phyloP scores from a whole-genome alignment of 805 yeast genomes.

The Candida palmyrensis region DNA sequence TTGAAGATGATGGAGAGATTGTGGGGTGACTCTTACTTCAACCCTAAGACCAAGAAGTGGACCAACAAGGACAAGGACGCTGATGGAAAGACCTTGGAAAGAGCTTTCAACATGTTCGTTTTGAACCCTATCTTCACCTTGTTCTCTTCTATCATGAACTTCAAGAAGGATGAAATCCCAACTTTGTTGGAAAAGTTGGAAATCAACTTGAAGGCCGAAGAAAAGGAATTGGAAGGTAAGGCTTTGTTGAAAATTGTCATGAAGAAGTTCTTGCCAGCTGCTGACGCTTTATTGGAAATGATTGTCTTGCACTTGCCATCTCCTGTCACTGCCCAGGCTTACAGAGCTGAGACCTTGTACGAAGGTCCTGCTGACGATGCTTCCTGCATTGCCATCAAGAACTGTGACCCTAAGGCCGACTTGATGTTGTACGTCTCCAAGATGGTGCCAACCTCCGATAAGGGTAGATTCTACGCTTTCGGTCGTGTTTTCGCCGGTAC shows the following conservation, averaged over 20 bases:
- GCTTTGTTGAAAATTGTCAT: conserved; percentile 96
- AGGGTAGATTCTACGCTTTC: conserved; percentile 99
- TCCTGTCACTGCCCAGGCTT: conserved; percentile 97
- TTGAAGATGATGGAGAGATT: conserved; percentile 97
- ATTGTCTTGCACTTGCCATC: conserved; percentile 97
- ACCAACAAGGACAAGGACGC: conserved; percentile 94
- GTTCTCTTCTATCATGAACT: conserved; percentile 96
- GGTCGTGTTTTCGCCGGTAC: conserved; percentile 99
- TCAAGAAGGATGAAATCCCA: conserved; percentile 96
- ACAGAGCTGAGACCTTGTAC: conserved; percentile 98
- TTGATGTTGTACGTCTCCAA: conserved; percentile 98
- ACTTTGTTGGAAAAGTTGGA: conserved; percentile 89
- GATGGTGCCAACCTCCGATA: conserved; percentile 99
- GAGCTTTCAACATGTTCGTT: conserved; percentile 99
- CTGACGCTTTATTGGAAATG: conserved; percentile 99
- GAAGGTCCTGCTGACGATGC: conserved; percentile 98
- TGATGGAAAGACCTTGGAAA: conserved; percentile 90
- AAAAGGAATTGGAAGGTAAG: conserved; percentile 98
- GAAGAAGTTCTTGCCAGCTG: conserved; percentile 99
- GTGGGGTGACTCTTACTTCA: conserved; percentile 99
- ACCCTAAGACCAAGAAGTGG: conserved; percentile 99
- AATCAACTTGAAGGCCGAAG: conserved; percentile 89
- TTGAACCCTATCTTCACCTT: conserved; percentile 98
- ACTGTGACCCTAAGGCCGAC: conserved; percentile 98
- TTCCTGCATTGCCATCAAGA: conserved; percentile 85